Conservation (phyloP, 139 green algal genomes). For the Coelastrella sp. region DNA sequence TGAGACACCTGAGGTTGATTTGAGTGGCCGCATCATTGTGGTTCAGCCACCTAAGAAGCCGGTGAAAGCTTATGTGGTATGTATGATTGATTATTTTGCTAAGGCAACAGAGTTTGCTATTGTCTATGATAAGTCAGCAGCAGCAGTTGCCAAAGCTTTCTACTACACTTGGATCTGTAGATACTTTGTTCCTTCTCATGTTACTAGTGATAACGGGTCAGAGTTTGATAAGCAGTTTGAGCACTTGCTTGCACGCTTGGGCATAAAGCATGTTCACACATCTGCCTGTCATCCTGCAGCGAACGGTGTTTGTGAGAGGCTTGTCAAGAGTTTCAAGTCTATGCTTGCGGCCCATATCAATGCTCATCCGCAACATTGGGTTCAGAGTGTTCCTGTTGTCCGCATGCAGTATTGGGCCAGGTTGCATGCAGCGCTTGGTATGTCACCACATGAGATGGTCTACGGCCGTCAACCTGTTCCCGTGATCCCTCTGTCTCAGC, state of each 20-base stretch:
- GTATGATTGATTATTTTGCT: conserved; percentile 20
- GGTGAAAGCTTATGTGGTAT: background rate
- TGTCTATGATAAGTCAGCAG: background rate
- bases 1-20: background rate
- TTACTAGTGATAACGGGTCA: background rate
- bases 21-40: background rate
- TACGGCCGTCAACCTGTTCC: background rate
- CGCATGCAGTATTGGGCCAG: conserved; percentile 13
- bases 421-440: background rate
- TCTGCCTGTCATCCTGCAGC: background rate
- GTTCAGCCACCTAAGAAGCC: background rate
- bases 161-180: conserved; percentile 12
- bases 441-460: too few species aligned
- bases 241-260: background rate
- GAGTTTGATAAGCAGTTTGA: conserved; percentile 4
- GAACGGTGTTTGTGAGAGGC: background rate
- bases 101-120: background rate
- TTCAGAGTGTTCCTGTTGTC: background rate
- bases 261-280: background rate
- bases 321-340: background rate
- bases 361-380: background rate
- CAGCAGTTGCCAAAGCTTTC: background rate
- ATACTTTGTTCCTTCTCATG: background rate
- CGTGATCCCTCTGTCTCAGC: too few species aligned
- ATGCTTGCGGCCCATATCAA: background rate